Conservation (phyloP, 805 yeast species). For the Brettanomyces bruxellensis region DNA sequence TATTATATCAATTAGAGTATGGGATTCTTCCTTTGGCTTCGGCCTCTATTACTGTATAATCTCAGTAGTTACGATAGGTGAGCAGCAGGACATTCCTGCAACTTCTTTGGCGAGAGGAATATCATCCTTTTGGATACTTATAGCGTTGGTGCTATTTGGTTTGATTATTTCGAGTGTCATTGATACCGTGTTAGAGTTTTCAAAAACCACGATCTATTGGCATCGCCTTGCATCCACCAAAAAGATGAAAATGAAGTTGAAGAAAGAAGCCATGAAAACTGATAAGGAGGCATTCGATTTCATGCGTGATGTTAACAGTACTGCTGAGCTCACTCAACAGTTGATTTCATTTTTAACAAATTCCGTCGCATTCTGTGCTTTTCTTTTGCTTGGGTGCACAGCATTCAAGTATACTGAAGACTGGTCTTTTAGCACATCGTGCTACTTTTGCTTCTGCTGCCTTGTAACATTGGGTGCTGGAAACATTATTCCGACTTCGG, state of each 20-base stretch:
- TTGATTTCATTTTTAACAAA: constrained; percentile 31
- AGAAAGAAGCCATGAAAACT: not conserved
- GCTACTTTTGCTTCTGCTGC: constrained; percentile 73
- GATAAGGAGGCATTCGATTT: constrained; percentile 39
- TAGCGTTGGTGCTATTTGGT: constrained; percentile 69
- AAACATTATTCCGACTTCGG: constrained; percentile 51
- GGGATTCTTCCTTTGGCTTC: constrained; percentile 48
- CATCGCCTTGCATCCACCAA: constrained; percentile 52
- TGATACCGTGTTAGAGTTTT: constrained; percentile 50
- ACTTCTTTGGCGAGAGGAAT: constrained; percentile 47
- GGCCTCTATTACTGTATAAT: constrained; percentile 67
- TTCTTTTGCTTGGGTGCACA: constrained; percentile 69
- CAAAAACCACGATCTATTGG: constrained; percentile 58
- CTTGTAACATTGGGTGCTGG: constrained; percentile 84
- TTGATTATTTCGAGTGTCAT: constrained; percentile 63
- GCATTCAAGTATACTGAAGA: constrained; percentile 50
- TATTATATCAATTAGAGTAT: constrained; percentile 39
- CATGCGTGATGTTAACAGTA: constrained; percentile 44
- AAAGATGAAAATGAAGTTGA: constrained; percentile 1
- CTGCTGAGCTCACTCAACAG: constrained; percentile 31
- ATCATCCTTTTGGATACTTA: constrained; percentile 51
- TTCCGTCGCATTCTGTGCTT: constrained; percentile 36
- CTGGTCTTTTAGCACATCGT: constrained; percentile 63
- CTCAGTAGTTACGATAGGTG: constrained; percentile 69
- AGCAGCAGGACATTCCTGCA: constrained; percentile 62